phyloP scores from a whole-genome alignment of 2,329 filamentous ascomycete genomes.

The Daldinia sp. region DNA sequence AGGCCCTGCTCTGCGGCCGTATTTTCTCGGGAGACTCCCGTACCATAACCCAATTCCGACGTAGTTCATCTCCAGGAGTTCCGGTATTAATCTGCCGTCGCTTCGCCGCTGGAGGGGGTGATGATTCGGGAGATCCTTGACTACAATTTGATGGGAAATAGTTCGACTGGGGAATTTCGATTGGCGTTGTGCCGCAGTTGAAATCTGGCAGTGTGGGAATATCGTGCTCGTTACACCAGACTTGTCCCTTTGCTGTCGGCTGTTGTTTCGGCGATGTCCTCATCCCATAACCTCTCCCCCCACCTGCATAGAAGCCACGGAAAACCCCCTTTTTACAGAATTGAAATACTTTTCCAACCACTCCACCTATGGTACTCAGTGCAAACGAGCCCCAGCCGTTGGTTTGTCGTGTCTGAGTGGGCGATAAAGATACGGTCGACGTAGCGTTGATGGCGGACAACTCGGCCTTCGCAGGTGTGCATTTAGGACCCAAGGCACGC shows the following conservation, averaged over 20 bases:
- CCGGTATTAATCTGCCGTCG: constrained; percentile 65
- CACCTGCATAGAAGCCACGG: constrained; percentile 87
- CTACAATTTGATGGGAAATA: constrained; percentile 52
- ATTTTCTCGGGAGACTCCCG: constrained; percentile 53
- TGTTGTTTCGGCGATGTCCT: constrained; percentile 31
- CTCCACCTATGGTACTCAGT: constrained; percentile 72
- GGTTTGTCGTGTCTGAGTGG: constrained; percentile 42
- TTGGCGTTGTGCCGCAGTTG: constrained; percentile 44
- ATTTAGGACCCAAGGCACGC: constrained; percentile 63
- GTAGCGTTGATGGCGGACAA: constrained; percentile 50
- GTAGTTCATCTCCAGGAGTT: constrained; percentile 65
- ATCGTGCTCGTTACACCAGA: constrained; percentile 50
- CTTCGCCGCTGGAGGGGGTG: constrained; percentile 64
- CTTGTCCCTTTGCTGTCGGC: constrained; percentile 34
- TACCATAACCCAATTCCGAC: constrained; percentile 79
- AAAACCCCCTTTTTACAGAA: constrained; percentile 84
- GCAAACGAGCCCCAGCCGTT: constrained; percentile 69
- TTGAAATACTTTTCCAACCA: constrained; percentile 83
- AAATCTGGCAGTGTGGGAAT: constrained; percentile 46
- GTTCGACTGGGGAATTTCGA: constrained; percentile 52
- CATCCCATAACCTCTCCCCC: constrained; percentile 77
- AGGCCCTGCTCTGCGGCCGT: constrained; percentile 42
- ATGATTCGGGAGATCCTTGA: constrained; percentile 54
- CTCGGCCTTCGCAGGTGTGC: constrained; percentile 55
- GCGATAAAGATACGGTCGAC: constrained; percentile 38